Base-by-base conservation (phyloP, 176 grass and related monocot genomes). In the Paspalum vaginatum region DNA sequence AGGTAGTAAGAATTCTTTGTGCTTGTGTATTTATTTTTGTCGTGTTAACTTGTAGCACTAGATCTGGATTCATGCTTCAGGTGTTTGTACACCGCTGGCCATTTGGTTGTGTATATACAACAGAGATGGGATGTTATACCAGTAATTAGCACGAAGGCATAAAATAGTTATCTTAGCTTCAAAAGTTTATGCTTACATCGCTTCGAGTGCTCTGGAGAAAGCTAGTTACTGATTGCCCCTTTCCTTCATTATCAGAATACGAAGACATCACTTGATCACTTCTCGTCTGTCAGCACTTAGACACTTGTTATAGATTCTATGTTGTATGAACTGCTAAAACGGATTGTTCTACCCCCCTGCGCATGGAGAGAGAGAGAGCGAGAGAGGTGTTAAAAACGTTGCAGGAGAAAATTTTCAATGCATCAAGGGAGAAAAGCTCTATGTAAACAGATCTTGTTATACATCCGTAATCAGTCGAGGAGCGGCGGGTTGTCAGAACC, bases 11-110 rank as follows among this genome's bases (percentile, higher is more conserved):
- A 85, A 84, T 86, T 90, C 82, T 86, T 84, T 79, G 73, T 63
- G 63, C 44, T 21, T 92, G 86, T 96, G 84, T 82, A 84, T 90
- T 60, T 90, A 57, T 88, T 55, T 68, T 78, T 61, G 18, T 43
- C 2, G 51, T 56, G 65, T 89, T 74, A 68, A 75, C 61, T 32
- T 39, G 62, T 78, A 61, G 84, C 41, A 45, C 42, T 78, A 61
- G 81, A 47, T 87, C 64, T 48, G 76, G 42, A 78, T 24, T 74
- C 15, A 16, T 53, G 61, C 24, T 16, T 74, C 44, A 53, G 68
- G 42, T 89, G 75, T 70, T 73, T 88, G 77, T 76, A 22, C 79
- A 41, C 61, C 10, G 13, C 72, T 45, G 60, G 6, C 46, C 37
- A 13, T 71, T 41, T 49, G 42, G 17, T 70, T 79, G 83, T 83